These are phyloP conservation scores for Trichaptum fuscoviolaceum DNA, from an alignment of 768 basidiomycete genomes.

Conservation along the genomic window DNA sequence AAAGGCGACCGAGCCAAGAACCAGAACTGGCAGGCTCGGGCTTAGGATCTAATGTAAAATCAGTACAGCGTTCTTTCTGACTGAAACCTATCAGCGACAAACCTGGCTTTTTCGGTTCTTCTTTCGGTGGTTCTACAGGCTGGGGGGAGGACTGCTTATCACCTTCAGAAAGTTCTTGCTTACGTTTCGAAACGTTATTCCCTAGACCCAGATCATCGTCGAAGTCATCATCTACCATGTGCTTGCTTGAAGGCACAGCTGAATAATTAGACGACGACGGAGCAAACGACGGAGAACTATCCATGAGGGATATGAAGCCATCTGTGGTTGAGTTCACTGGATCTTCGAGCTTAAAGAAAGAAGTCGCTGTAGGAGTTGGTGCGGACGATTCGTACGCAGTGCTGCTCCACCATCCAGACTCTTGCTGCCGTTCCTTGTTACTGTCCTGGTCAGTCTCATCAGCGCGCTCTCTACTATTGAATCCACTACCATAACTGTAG, in stretches of 20 bases:
- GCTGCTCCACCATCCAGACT: conserved; percentile 62
- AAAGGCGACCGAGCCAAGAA: conserved; percentile 82
- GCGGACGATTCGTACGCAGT: conserved; percentile 31
- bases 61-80: background rate
- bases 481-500: conserved; percentile 5
- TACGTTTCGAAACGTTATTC: conserved; percentile 50
- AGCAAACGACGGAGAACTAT: conserved; percentile 20
- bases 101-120: conserved; percentile 12
- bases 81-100: conserved; percentile 15
- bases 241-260: conserved; percentile 8
- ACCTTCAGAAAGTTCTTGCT: conserved; percentile 24
- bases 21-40: conserved; percentile 31
- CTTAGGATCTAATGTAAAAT: conserved; percentile 10
- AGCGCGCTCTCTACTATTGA: background rate
- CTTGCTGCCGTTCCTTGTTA: conserved; percentile 35
- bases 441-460: background rate
- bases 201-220: conserved; percentile 91
- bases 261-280: background rate
- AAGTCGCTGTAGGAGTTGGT: conserved; percentile 63
- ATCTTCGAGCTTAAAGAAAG: conserved; percentile 54
- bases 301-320: conserved; percentile 84
- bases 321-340: conserved; percentile 38
- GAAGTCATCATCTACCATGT: conserved; percentile 47
- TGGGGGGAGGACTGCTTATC: conserved; percentile 20
- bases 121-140: conserved; percentile 8